Evolutionary conservation across 345 rosid species (phyloP).

Genomic region (Lepidium sativum): DNA sequence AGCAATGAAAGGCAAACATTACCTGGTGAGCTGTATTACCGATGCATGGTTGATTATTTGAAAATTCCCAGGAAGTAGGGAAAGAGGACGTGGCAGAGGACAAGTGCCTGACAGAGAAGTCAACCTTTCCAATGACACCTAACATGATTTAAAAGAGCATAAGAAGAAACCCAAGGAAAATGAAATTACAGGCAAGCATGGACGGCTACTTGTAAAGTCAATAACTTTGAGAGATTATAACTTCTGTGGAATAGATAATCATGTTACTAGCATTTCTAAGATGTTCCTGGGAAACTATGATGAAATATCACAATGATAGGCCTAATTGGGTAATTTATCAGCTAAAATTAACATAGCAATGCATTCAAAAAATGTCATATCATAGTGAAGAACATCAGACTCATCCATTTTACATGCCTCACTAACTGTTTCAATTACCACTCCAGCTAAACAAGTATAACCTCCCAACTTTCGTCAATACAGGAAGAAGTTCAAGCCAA

Average conservation of each 20-base stretch:
- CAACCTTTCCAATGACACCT: slow-evolving; percentile 96
- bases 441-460: background rate
- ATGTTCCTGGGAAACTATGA: background rate
- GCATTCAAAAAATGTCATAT: background rate
- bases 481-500: background rate
- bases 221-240: background rate
- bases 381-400: background rate
- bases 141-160: slow-evolving; percentile 7
- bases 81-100: slow-evolving; percentile 66
- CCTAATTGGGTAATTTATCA: background rate
- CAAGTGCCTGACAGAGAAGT: slow-evolving; percentile 91
- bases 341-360: background rate
- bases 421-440: background rate
- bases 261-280: background rate
- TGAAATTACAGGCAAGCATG: too few species aligned
- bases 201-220: background rate
- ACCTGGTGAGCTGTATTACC: slow-evolving; percentile 64
- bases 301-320: background rate
- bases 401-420: background rate
- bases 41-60: slow-evolving; percentile 58
- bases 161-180: background rate
- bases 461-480: background rate
- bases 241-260: background rate
- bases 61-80: slow-evolving; percentile 59
- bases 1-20: background rate